Conservation (phyloP, 441 rosid genomes). For the Adansonia madagascariensis region DNA sequence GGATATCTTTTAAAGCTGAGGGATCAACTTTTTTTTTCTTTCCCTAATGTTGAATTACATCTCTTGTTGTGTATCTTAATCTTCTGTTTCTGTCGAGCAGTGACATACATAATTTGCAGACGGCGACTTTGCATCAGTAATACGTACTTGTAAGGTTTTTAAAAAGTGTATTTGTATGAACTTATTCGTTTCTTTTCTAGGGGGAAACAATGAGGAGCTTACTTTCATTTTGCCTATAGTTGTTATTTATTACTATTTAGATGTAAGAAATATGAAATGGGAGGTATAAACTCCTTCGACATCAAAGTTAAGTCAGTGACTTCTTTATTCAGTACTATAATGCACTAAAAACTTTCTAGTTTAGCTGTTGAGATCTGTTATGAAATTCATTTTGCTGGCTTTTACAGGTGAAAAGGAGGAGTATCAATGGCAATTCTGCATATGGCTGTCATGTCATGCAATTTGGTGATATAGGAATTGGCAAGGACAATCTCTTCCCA, state of each 20-base stretch:
- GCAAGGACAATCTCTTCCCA: slow-evolving; percentile 53
- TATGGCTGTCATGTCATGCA: slow-evolving; percentile 96
- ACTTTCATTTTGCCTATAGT: background rate
- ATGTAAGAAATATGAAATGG: background rate
- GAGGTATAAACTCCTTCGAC: background rate
- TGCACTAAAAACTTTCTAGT: background rate
- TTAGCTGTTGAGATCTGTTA: background rate
- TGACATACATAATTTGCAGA: slow-evolving; percentile 73
- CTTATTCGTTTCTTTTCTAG: slow-evolving; percentile 30
- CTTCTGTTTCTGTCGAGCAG: slow-evolving; percentile 49
- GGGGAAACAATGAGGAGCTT: background rate
- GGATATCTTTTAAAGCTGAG: background rate
- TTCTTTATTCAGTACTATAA: background rate
- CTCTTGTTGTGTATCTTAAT: slow-evolving; percentile 22
- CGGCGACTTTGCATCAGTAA: slow-evolving; percentile 81
- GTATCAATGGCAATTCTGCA: slow-evolving; percentile 45
- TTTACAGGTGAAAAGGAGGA: slow-evolving; percentile 81
- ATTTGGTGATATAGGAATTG: slow-evolving; percentile 68
- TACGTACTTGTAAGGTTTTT: slow-evolving; percentile 65
- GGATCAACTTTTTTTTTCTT: slow-evolving; percentile 12
- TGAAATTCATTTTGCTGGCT: slow-evolving; percentile 25
- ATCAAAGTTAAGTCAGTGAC: background rate
- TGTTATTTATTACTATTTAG: background rate
- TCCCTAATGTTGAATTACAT: slow-evolving; percentile 5
- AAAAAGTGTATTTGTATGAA: background rate